These are phyloP conservation scores for Ophiocordyceps australis DNA, from an alignment of 2,329 filamentous ascomycete species.

Conservation along the genomic window DNA sequence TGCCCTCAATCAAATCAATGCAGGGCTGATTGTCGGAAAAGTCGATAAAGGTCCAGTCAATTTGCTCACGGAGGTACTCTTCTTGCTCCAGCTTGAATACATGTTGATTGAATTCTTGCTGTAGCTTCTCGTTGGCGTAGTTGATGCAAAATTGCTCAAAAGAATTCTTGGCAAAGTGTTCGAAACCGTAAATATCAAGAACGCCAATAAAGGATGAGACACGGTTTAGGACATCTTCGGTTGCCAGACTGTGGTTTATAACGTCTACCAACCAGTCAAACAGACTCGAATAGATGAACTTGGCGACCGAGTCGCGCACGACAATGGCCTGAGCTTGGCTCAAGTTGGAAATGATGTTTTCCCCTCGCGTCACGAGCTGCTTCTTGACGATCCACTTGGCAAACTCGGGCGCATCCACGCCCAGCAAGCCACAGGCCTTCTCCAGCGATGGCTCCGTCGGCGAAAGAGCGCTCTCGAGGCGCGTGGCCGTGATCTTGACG, in stretches of 20 bases:
- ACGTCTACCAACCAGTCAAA: constrained; percentile 99
- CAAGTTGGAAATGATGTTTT: constrained; percentile 93
- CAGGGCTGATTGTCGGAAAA: constrained; percentile 99
- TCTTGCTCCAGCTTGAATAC: constrained; percentile 99
- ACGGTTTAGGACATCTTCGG: constrained; percentile 66
- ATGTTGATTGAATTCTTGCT: constrained; percentile 98
- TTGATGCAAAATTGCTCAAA: constrained; percentile 99
- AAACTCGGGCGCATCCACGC: constrained; percentile 72
- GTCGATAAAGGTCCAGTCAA: constrained; percentile 99
- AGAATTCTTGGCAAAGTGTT: constrained; percentile 98
- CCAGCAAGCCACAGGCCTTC: constrained; percentile 68
- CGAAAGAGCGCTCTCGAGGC: constrained; percentile 71
- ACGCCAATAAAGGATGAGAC: constrained; percentile 92
- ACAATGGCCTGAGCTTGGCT: constrained; percentile 87
- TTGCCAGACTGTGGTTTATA: constrained; percentile 81
- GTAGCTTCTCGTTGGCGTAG: constrained; percentile 97
- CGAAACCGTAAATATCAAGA: constrained; percentile 97
- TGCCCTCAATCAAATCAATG: constrained; percentile 95
- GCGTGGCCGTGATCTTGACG: constrained; percentile 81
- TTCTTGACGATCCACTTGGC: constrained; percentile 99
- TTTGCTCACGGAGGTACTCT: constrained; percentile 88
- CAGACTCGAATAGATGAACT: constrained; percentile 94
- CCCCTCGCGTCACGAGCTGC: constrained; percentile 85
- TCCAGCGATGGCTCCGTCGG: constrained; percentile 67
- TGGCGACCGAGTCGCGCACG: constrained; percentile 91